Evolutionary conservation across 2,329 filamentous ascomycete species (phyloP).

Genomic region (Curvularia spicifera): DNA sequence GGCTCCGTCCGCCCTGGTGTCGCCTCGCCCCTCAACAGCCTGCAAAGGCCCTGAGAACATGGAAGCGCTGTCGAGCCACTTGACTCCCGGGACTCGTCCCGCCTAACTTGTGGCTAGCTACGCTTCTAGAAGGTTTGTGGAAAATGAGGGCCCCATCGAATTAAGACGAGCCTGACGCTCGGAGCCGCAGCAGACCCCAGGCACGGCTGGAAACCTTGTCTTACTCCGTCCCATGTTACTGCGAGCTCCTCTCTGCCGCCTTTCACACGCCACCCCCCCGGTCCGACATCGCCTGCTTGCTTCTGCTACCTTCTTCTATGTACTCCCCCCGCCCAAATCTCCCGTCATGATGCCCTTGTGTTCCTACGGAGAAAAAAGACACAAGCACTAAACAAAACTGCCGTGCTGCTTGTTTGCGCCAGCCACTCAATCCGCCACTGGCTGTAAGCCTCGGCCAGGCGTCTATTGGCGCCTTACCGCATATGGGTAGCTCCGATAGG

Average conservation of each 20-base stretch:
- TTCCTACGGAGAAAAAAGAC: background rate
- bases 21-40: conserved; percentile 10
- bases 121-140: conserved; percentile 49
- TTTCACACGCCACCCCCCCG: background rate
- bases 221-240: conserved; percentile 7
- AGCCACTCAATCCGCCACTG: conserved; percentile 18
- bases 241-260: conserved; percentile 13
- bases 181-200: conserved; percentile 24
- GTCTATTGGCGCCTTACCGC: conserved; percentile 18
- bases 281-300: conserved; percentile 1
- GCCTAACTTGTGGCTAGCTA: conserved; percentile 36
- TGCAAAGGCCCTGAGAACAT: conserved; percentile 38
- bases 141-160: conserved; percentile 41
- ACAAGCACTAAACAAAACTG: conserved; percentile 22
- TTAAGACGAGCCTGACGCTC: conserved; percentile 22
- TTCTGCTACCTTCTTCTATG: conserved; percentile 10
- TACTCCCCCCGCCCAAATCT: background rate
- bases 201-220: conserved; percentile 36
- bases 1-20: conserved; percentile 5
- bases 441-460: conserved; percentile 19
- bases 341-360: conserved; percentile 9
- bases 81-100: conserved; percentile 35
- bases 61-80: conserved; percentile 28
- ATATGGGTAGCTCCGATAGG: conserved; percentile 21
- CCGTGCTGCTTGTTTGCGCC: background rate